Base-by-base conservation (phyloP, 768 basidiomycete genomes). In the Russula brevipes region DNA sequence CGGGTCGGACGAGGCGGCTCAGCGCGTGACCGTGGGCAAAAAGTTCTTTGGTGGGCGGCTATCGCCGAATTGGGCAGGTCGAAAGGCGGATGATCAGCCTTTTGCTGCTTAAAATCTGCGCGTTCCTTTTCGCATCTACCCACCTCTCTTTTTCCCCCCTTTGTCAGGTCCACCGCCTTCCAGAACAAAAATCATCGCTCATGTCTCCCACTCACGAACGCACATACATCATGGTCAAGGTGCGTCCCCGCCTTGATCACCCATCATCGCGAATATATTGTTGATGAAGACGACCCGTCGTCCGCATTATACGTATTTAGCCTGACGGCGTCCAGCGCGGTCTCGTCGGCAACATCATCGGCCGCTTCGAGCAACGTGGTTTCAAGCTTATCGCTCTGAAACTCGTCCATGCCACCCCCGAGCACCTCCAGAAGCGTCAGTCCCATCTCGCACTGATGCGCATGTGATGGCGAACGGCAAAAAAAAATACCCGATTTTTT, bases 171-270 rank as follows among this genome's bases (percentile, higher is more conserved):
- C 59, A 62, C 56, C 69, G 62, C 12, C 41, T 5, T 4, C 42
- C 41, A 59, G 68, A 67, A 31, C 59, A 59, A 39, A 63, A 36
- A 44, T 45, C 54, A 69, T 66, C 69, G 55, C 75, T 69, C 74
- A 89, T 89, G 88, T 87, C 91, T 39, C 3, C 19, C 69, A 76
- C 77, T 74, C 71, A 68, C 57, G 94, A 98, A 76, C 93, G 92
- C 77, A 96, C 95, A 77, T 98, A 96, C 81, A 98, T 98, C 82
- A 98, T 98, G 96, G 84, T 98, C 88, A 99, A 98, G 94, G 92
- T 87, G 59, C 52, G 72, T 70, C 19, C n/a, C 8, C 50, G 16
- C 16, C 11, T 47, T 41, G 12, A 31, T 41, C 24, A 10, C 11
- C 41, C 42, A 30, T 7, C 47, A 31, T 39, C 17, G 47, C 46